Evolutionary conservation across 805 yeast species (phyloP).

Genomic region (Wickerhamiella parazyma): DNA sequence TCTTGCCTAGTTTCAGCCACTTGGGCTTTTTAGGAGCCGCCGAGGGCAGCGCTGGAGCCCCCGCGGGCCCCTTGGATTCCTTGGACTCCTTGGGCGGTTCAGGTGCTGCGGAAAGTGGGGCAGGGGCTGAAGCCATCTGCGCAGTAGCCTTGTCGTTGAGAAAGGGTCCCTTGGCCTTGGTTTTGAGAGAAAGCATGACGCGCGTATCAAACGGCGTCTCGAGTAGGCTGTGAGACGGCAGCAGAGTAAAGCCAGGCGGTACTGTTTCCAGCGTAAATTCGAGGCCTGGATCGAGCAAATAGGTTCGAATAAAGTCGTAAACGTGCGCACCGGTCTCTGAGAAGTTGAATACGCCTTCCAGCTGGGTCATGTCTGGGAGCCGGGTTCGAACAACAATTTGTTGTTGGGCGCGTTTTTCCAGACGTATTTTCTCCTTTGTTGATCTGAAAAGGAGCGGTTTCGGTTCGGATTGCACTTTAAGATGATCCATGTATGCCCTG

Average conservation of each 20-base stretch:
- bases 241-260: constrained; percentile 34
- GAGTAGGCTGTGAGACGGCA: constrained; percentile 24
- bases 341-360: constrained; percentile 39
- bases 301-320: constrained; percentile 23
- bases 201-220: constrained; percentile 36
- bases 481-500: constrained; percentile 36
- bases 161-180: constrained; percentile 13
- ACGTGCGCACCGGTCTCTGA: constrained; percentile 31
- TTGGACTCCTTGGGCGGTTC: background rate
- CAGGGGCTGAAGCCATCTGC: too few species aligned
- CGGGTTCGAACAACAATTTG: constrained; percentile 36
- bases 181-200: constrained; percentile 31
- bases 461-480: constrained; percentile 31
- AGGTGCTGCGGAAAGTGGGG: background rate
- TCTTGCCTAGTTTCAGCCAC: constrained; percentile 17
- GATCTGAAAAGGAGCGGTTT: constrained; percentile 33
- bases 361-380: constrained; percentile 42
- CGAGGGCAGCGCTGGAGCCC: background rate
- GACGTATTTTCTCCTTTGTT: constrained; percentile 26
- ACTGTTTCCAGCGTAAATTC: constrained; percentile 33
- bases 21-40: constrained; percentile 14
- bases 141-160: constrained; percentile 14
- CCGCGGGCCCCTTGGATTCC: background rate
- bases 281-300: constrained; percentile 21
- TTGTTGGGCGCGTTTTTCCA: constrained; percentile 19